Evolutionary conservation across 345 rosid species (phyloP).

Genomic region (Syzygium grande): DNA sequence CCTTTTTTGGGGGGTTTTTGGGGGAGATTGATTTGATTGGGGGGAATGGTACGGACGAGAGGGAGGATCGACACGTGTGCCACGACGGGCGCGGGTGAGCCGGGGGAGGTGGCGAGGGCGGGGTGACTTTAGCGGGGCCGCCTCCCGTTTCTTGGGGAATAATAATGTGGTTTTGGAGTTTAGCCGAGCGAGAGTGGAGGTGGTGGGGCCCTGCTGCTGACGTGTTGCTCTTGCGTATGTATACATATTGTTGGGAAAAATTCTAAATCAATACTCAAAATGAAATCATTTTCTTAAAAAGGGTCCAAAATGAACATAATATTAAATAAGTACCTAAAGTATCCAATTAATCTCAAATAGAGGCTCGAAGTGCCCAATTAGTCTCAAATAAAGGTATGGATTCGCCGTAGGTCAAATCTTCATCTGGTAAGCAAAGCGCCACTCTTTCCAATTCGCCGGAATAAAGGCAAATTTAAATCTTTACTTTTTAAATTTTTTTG

Average conservation of each 20-base stretch:
- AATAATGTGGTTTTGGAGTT: neutral
- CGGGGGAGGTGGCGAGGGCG: neutral
- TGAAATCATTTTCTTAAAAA: too few species aligned
- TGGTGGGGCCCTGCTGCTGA: neutral
- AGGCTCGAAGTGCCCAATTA: too few species aligned
- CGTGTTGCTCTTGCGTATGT: neutral
- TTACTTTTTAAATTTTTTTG: too few species aligned
- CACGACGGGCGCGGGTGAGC: neutral
- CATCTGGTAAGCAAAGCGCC: too few species aligned
- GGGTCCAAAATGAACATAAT: accelerated
- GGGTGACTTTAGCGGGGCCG: neutral
- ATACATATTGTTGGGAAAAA: too few species aligned
- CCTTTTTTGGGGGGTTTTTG: neutral
- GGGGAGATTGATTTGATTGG: neutral
- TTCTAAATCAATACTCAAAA: too few species aligned
- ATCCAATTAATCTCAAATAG: too few species aligned
- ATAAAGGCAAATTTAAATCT: too few species aligned
- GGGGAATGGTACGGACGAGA: neutral
- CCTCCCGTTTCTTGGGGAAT: neutral
- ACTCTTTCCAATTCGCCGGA: too few species aligned
- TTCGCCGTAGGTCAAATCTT: too few species aligned
- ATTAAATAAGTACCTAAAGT: accelerated
- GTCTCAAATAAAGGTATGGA: too few species aligned
- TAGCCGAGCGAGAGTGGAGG: neutral
- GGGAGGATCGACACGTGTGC: neutral